Evolutionary conservation across 768 basidiomycete genomes (phyloP).

Genomic region (Saitozyma sp.): DNA sequence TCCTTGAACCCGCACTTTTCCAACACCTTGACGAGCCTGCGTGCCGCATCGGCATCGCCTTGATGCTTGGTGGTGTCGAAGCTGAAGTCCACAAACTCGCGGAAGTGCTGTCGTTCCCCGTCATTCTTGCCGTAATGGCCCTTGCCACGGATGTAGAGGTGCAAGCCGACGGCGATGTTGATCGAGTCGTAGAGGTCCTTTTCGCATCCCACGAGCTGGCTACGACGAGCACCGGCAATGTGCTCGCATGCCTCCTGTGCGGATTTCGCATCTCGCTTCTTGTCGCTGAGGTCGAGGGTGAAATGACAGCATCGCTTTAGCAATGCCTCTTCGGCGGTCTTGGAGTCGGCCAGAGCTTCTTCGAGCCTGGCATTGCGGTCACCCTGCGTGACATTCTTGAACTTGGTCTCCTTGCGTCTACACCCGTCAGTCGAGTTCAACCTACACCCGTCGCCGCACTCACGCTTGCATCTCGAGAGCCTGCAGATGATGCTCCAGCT

Average conservation of each 20-base stretch:
- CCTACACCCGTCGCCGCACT: slow-evolving; percentile 30
- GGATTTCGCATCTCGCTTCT: slow-evolving; percentile 56
- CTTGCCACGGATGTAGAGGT: slow-evolving; percentile 62
- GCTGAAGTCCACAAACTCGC: slow-evolving; percentile 34
- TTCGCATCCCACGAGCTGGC: slow-evolving; percentile 77
- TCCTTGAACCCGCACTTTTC: slow-evolving; percentile 32
- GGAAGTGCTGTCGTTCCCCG: slow-evolving; percentile 68
- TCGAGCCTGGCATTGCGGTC: slow-evolving; percentile 87
- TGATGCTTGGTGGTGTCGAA: slow-evolving; percentile 27
- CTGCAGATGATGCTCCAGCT: slow-evolving; percentile 87
- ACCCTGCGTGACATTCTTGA: slow-evolving; percentile 41
- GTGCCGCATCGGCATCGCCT: slow-evolving; percentile 42
- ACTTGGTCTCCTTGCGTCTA: slow-evolving; percentile 45
- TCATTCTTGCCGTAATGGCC: slow-evolving; percentile 71
- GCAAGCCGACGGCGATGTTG: slow-evolving; percentile 65
- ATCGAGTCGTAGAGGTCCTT: slow-evolving; percentile 69
- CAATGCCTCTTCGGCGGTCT: slow-evolving; percentile 75
- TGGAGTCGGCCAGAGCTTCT: slow-evolving; percentile 83
- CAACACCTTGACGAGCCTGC: slow-evolving; percentile 29
- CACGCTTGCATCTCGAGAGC: slow-evolving; percentile 76
- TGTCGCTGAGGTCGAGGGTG: slow-evolving; percentile 40
- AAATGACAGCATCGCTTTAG: slow-evolving; percentile 95
- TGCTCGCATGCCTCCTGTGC: slow-evolving; percentile 91
- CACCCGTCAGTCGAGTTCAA: slow-evolving; percentile 55
- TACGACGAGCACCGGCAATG: slow-evolving; percentile 77